phyloP scores from a whole-genome alignment of 2,329 filamentous ascomycete species.

The Aspergillus luchuensis region DNA sequence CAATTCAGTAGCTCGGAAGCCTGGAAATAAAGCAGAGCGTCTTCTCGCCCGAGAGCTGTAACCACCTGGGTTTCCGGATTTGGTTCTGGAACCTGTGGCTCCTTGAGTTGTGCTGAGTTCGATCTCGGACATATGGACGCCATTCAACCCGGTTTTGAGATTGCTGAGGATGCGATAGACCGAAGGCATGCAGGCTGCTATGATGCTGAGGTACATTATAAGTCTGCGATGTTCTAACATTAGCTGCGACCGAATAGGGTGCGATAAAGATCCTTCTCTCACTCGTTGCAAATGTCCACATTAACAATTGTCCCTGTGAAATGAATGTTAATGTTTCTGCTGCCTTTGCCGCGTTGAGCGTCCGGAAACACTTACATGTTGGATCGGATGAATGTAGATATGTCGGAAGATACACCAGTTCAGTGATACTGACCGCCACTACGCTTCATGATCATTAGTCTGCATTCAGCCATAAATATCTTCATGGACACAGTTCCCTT shows the following conservation, averaged over 20 bases:
- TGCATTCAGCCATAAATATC: not conserved
- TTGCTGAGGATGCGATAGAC: constrained; percentile 17
- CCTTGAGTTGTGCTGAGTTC: not conserved
- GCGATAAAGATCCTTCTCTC: not conserved
- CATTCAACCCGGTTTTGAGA: constrained; percentile 2
- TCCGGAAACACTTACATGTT: constrained; percentile 14
- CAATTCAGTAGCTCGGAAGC: not conserved
- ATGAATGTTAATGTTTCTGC: not conserved
- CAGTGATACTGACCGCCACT: not conserved
- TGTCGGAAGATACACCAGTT: constrained; percentile 5
- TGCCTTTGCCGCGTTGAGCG: not conserved
- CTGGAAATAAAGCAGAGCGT: not conserved
- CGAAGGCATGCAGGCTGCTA: constrained; percentile 19
- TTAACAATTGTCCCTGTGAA: constrained; percentile 15
- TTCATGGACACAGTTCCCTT: not conserved
- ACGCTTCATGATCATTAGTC: constrained; percentile 4
- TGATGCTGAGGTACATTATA: constrained; percentile 20
- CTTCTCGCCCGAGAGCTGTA: not conserved
- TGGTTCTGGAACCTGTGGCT: not conserved
- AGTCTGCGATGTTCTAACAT: constrained; percentile 4
- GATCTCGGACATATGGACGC: not conserved
- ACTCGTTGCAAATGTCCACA: constrained; percentile 19
- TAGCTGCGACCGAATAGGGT: not conserved
- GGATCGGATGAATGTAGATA: constrained; percentile 16
- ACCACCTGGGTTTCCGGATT: not conserved